Base-by-base conservation (phyloP, 2,329 filamentous ascomycete genomes). In the Malbranchea zuffiana region DNA sequence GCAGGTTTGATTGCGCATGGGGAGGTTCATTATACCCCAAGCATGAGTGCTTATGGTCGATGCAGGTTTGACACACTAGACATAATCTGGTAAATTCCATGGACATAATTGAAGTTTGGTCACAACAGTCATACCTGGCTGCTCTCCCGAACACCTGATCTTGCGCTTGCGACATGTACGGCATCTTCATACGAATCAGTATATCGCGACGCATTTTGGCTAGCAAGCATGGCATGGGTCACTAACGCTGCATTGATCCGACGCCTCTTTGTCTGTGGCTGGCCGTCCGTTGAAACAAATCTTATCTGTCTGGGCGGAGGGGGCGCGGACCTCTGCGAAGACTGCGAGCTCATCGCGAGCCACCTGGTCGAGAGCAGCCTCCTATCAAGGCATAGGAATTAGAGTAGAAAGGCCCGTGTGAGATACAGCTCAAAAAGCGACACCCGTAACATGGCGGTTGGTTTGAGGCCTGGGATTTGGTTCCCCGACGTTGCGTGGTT, bases 261-360 rank as follows among this genome's bases (percentile, higher is more conserved):
- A 54, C 82, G 72, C 50, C 82, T 70, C 61, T 87, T 88, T 17
- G 80, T 79, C 44, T 82, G 81, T 32, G 82, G 82, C 47, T 83
- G 80, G 44, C 82, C 82, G 61, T 86, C 80, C 51, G 79, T 85
- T 46, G 84, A 82, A 49, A 88, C 82, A 57, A 87, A 88, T 49
- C 82, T 79, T 48, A 84, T 82, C 51, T 65, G 64, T 40, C 60
- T 51, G 12, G 49, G 52, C 50, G 23, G 19, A 24, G n/a, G n/a
- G n/a, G 29, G 20, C 24, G 26, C 28, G n/a, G 40, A 24, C 30
- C 32, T 38, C 6, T 71, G 38, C 32, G 35, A 40, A 37, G 32
- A 35, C 32, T 32, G 34, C 26, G 17, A 25, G 29, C 17, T 16
- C 29, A 32, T 32, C n/a, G n/a, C n/a, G n/a, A n/a, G n/a, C n/a